phyloP scores from a whole-genome alignment of 2,329 filamentous ascomycete genomes.

The Truncatella angustata region DNA sequence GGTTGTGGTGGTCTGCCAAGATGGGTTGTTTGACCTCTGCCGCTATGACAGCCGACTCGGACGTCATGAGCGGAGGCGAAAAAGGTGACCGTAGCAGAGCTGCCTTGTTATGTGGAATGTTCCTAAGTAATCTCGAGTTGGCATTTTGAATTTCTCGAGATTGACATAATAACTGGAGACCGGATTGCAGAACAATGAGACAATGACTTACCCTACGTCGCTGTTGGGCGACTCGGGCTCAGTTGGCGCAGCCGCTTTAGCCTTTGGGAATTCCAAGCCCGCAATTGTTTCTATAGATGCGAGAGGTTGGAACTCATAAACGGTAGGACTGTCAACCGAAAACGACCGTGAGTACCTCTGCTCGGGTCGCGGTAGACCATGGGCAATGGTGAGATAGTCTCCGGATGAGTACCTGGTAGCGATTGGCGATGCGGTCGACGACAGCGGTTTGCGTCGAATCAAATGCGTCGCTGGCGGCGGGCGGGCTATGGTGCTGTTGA shows the following conservation, averaged over 20 bases:
- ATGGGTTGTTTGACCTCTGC: conserved; percentile 25
- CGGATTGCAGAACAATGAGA: conserved; percentile 28
- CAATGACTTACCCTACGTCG: conserved; percentile 28
- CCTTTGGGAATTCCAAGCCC: conserved; percentile 9
- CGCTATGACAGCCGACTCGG: conserved; percentile 21
- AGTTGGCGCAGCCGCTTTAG: conserved; percentile 1
- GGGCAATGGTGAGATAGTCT: conserved; percentile 32
- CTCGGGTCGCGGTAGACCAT: conserved; percentile 47
- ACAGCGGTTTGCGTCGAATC: conserved; percentile 62
- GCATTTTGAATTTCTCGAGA: not conserved
- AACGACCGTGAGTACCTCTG: conserved; percentile 53
- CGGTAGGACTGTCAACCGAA: conserved; percentile 59
- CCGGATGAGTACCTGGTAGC: conserved; percentile 47
- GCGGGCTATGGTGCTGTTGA: conserved; percentile 19
- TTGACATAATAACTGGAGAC: not conserved
- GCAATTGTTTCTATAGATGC: conserved; percentile 9
- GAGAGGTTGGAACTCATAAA: conserved; percentile 55
- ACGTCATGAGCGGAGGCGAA: conserved; percentile 17
- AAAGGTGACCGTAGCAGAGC: conserved; percentile 3
- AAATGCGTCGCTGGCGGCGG: conserved; percentile 22
- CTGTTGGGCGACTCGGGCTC: not conserved
- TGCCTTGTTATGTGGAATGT: conserved; percentile 19
- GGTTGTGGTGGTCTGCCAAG: conserved; percentile 32
- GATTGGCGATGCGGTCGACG: conserved; percentile 51
- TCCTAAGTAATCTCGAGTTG: conserved; percentile 21